Evolutionary conservation across 2,329 filamentous ascomycete genomes (phyloP), one percentile per base, ranked within the genome.

Genomic region (Alternaria metachromatica): DNA sequence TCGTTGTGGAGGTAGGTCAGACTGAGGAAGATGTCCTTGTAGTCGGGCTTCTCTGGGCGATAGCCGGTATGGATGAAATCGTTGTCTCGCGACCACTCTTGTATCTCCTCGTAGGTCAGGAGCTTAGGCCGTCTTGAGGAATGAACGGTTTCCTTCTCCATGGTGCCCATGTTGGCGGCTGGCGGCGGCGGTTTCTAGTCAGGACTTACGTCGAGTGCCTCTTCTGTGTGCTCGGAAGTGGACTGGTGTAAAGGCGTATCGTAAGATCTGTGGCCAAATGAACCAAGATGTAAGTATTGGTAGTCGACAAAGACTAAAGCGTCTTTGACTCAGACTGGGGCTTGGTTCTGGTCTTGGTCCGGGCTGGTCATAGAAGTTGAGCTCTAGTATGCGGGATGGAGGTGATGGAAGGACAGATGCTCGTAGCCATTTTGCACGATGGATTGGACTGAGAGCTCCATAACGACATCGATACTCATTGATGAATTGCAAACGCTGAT

Each of bases 401-500:
- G 7, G n/a, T 37, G 5, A 8, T 4, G 2, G 15, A 0, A 10
- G 8, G 15, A 5, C 2, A n/a, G n/a, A 5, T 5, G 8, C 33
- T 37, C 33, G 15, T 37, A 37, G 33, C 33, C 33, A 5, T 37
- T n/a, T n/a, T 0, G 33, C 8, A 37, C 15, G 0, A 37, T 0
- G 3, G 0, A n/a, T 37, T n/a, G 13, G 4, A n/a, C 0, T n/a
- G 8, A 5, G 15, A 3, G 15, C 0, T 37, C 15, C 33, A 37
- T 37, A n/a, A n/a, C 4, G 15, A n/a, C 4, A 37, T 1, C 15
- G 4, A 37, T 37, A 9, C 1, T 0, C 15, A 0, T 0, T 8
- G 1, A 4, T 1, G 5, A 2, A n/a, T 9, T 37, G 33, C 33
- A 37, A 37, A 37, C 33, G 33, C 15, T 37, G 33, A 37, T 37